Evolutionary conservation across 768 basidiomycete genomes (phyloP), one percentile per base, ranked within the genome.

Genomic region (Trametes elegans): DNA sequence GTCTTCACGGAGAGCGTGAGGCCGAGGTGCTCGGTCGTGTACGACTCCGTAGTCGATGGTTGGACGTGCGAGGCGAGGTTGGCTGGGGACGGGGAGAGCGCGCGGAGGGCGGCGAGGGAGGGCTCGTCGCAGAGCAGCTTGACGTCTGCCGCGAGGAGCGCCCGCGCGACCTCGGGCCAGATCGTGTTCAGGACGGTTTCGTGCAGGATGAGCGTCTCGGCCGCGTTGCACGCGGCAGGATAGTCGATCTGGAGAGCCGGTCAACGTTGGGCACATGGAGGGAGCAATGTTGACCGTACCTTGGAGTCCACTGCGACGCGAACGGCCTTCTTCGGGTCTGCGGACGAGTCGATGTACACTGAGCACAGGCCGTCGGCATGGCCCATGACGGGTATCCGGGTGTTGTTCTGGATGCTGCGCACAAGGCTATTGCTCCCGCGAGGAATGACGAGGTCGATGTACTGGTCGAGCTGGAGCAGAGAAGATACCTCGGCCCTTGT

Each of bases 361-460:
- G 85, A 82, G 69, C 97, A 99, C 8, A 98, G 74, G 1, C 97
- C 97, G 70, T 99, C 97, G 7, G 97, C 95, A 66, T 99, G 97
- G 1, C 97, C 97, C 94, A 99, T 98, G 39, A 99, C 97, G 2
- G 97, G 88, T 57, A 99, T 98, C 55, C 88, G 79, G 0, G 96
- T 97, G 60, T 76, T 83, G 53, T 89, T 88, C 68, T 98, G 93
- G 55, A 99, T 97, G 68, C 76, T 88, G 62, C 75, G 79, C 24
- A 98, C 97, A 11, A 99, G 83, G 58, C 79, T 81, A 62, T 96
- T 96, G 66, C 95, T 94, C 6, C 97, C 97, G 49, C 97, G 78
- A 1, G 97, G 97, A 68, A 98, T 98, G 49, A 98, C 95, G 19
- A 99, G 79, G 71, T 98, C 95, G 65, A 99, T 98, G 71, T 93